Percentiles rank a stretch among this genome's conserved stretches.
Conservation (phyloP, 306 rosid species). For the Fagus crenata region DNA sequence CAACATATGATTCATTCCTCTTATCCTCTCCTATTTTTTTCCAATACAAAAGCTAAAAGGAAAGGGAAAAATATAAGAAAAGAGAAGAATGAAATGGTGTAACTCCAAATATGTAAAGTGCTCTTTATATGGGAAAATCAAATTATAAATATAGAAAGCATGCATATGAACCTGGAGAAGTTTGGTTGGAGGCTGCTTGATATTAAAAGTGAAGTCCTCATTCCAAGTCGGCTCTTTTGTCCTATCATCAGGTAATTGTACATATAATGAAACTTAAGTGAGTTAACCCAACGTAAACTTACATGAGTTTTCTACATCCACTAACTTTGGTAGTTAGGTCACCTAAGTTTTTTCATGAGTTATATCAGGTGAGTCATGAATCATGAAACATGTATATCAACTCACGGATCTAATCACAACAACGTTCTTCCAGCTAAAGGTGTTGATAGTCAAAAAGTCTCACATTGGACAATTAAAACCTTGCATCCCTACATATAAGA, state of each 20-base stretch:
- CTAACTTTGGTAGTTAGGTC: not conserved
- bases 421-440: not conserved
- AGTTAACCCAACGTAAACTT: constrained; percentile 8
- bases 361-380: not conserved
- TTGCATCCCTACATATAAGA: too few species aligned
- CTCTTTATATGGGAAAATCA: not conserved
- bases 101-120: constrained; percentile 20
- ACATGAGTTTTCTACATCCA: not conserved
- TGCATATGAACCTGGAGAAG: constrained; percentile 69
- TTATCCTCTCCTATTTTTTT: not conserved
- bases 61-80: not conserved
- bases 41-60: not conserved
- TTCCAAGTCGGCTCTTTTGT: constrained; percentile 87
- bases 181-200: constrained; percentile 60
- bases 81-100: not conserved
- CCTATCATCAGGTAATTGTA: constrained; percentile 50
- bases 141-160: constrained; percentile 12
- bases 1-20: too few species aligned
- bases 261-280: constrained; percentile 16
- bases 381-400: constrained; percentile 18
- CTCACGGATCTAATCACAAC: constrained; percentile 21
- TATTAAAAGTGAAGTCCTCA: constrained; percentile 70
- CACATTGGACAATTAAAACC: too few species aligned
- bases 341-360: not conserved
- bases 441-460: too few species aligned